phyloP scores from a whole-genome alignment of 306 rosid genomes.

The Hylodesmum podocarpum region DNA sequence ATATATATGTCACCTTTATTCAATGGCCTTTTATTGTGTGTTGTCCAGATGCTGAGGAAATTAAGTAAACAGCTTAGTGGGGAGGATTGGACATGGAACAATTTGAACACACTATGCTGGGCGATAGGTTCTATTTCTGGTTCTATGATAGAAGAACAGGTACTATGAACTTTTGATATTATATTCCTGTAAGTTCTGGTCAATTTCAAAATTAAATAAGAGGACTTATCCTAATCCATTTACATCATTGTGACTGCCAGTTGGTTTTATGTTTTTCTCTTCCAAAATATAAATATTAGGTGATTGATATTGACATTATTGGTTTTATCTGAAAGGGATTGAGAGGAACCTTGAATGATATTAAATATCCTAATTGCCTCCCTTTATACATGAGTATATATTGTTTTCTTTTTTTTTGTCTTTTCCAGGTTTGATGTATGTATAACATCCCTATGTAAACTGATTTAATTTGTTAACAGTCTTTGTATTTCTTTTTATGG shows the following conservation, averaged over 20 bases:
- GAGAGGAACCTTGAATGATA: not conserved
- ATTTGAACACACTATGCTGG: constrained; percentile 96
- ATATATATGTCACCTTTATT: constrained; percentile 1
- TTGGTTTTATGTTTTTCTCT: not conserved
- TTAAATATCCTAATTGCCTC: not conserved
- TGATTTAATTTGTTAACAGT: constrained; percentile 5
- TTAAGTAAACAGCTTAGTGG: constrained; percentile 92
- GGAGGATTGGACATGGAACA: constrained; percentile 99
- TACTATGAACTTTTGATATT: constrained; percentile 25
- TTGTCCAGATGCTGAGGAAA: constrained; percentile 85
- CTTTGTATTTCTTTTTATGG: constrained; percentile 12
- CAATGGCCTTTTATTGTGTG: not conserved
- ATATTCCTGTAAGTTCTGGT: not conserved
- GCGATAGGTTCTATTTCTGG: constrained; percentile 99
- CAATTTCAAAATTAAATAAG: not conserved
- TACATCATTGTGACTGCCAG: not conserved
- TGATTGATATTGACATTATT: not conserved
- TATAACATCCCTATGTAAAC: not conserved
- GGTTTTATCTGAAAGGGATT: not conserved
- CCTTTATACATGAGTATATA: not conserved
- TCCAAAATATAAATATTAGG: not conserved
- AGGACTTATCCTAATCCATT: not conserved
- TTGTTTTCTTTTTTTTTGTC: not conserved
- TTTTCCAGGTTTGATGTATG: not conserved
- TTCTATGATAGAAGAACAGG: constrained; percentile 99